A percentile compares a stretch with the other conserved stretches of the same genome.
These are phyloP conservation scores for Punica granatum DNA, from an alignment of 345 rosid species.

Conservation along the genomic window DNA sequence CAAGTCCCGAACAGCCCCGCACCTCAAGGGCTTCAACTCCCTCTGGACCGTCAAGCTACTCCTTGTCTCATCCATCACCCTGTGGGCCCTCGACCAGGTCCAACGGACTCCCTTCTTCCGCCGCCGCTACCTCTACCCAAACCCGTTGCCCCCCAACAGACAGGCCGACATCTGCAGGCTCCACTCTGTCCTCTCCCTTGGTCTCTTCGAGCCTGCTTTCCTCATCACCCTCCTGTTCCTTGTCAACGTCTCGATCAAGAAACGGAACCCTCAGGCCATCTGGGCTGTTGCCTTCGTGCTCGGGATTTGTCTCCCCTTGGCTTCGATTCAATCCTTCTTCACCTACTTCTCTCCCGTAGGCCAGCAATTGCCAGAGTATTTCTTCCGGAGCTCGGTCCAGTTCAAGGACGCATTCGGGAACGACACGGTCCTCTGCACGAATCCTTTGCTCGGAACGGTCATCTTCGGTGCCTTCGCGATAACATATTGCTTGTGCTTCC, in stretches of 20 bases:
- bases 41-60: constrained; percentile 59
- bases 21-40: constrained; percentile 41
- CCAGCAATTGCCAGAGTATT: constrained; percentile 14
- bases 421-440: constrained; percentile 29
- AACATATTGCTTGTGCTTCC: constrained; percentile 27
- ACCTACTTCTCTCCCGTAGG: constrained; percentile 10
- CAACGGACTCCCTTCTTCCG: constrained; percentile 39
- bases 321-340: constrained; percentile 26
- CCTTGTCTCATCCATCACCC: constrained; percentile 32
- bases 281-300: constrained; percentile 33
- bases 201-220: constrained; percentile 53
- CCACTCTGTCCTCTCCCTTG: constrained; percentile 44
- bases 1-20: constrained; percentile 31
- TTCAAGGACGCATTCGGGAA: constrained; percentile 5
- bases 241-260: constrained; percentile 44
- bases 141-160: constrained; percentile 7
- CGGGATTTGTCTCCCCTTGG: constrained; percentile 41
- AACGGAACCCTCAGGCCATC: constrained; percentile 21
- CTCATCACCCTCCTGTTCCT: constrained; percentile 47
- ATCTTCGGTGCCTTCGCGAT: constrained; percentile 38
- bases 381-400: constrained; percentile 20
- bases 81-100: constrained; percentile 41
- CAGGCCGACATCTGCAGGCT: constrained; percentile 32
- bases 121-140: constrained; percentile 14
- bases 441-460: constrained; percentile 37